phyloP scores from a whole-genome alignment of 2,329 filamentous ascomycete genomes.

The Xylariaceae sp. region DNA sequence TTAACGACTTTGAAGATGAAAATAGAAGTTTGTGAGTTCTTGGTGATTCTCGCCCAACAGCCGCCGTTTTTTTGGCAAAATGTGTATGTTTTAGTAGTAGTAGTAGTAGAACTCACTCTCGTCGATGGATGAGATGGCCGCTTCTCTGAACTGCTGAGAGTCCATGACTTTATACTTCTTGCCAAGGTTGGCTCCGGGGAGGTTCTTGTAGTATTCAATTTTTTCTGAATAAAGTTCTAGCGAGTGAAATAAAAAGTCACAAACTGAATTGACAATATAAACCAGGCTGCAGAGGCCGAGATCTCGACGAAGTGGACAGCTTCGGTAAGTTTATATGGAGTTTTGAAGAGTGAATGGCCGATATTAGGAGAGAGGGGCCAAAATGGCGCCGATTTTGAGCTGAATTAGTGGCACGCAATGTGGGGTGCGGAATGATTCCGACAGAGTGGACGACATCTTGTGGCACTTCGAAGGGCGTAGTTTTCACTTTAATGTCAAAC shows the following conservation, averaged over 20 bases:
- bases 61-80: neutral
- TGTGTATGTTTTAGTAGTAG: neutral
- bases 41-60: neutral
- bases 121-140: slow-evolving; percentile 79
- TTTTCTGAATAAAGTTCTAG: neutral
- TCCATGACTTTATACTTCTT: slow-evolving; percentile 65
- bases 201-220: neutral
- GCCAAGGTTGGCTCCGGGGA: neutral
- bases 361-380: too few relatives aligned
- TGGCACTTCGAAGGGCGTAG: slow-evolving; percentile 1
- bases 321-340: neutral
- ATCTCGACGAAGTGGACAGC: neutral
- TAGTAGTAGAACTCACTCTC: slow-evolving; percentile 67
- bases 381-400: too few relatives aligned
- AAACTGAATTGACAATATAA: too few relatives aligned
- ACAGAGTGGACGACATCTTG: too few relatives aligned
- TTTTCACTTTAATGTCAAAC: slow-evolving; percentile 2
- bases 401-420: too few relatives aligned
- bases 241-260: too few relatives aligned
- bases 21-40: slow-evolving; percentile 20
- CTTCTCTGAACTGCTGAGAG: slow-evolving; percentile 75
- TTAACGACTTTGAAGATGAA: slow-evolving; percentile 67
- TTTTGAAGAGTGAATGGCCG: too few relatives aligned
- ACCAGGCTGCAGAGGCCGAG: too few relatives aligned
- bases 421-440: neutral